A percentile compares a stretch with the other conserved stretches of the same genome.
These are phyloP conservation scores for Grifola frondosa DNA, from an alignment of 1,284 basidiomycete species.

Conservation along the genomic window DNA sequence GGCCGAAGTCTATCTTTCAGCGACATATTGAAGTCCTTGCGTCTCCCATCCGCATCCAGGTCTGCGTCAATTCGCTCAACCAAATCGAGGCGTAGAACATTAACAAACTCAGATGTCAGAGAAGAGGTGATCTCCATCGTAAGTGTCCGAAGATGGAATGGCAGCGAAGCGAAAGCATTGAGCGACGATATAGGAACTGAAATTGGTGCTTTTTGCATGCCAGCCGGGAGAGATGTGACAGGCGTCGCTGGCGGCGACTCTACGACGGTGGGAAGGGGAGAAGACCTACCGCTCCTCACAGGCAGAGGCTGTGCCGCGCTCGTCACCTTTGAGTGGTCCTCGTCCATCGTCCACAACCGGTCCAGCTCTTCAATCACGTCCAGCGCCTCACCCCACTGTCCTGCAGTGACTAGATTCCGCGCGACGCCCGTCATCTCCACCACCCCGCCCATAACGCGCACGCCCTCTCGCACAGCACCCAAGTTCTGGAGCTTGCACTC, in stretches of 20 bases:
- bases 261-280: constrained; percentile 29
- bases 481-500: constrained; percentile 67
- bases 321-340: neutral
- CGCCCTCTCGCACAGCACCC: constrained; percentile 55
- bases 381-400: constrained; percentile 85
- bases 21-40: constrained; percentile 33
- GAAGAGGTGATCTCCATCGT: constrained; percentile 74
- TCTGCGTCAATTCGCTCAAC: constrained; percentile 44
- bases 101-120: constrained; percentile 76
- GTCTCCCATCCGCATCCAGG: constrained; percentile 25
- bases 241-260: constrained; percentile 34
- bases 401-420: constrained; percentile 69
- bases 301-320: constrained; percentile 1
- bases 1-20: constrained; percentile 67
- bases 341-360: constrained; percentile 54
- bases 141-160: constrained; percentile 62
- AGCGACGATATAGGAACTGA: constrained; percentile 60
- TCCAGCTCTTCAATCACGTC: constrained; percentile 76
- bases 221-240: constrained; percentile 10
- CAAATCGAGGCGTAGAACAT: constrained; percentile 70
- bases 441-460: constrained; percentile 68
- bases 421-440: constrained; percentile 76
- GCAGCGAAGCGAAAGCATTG: constrained; percentile 69
- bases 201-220: constrained; percentile 19
- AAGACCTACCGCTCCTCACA: constrained; percentile 18